Evolutionary conservation across 345 rosid species (phyloP).

Genomic region (Eutrema yunnanense): DNA sequence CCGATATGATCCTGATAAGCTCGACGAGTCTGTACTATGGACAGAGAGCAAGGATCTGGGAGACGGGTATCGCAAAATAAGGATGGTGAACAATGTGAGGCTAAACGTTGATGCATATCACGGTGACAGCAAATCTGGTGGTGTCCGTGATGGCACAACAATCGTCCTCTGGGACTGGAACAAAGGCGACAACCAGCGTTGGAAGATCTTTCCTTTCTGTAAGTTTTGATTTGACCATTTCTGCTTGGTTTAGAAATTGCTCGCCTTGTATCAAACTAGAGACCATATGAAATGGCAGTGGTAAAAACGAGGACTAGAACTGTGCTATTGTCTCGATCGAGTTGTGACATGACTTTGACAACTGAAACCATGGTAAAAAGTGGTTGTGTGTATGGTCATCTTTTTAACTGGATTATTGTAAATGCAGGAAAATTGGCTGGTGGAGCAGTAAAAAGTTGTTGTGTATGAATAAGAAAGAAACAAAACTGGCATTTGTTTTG

Average conservation of each 20-base stretch:
- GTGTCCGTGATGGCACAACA: conserved; percentile 62
- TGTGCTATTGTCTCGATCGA: not conserved
- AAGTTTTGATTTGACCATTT: conserved; percentile 31
- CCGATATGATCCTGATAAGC: conserved; percentile 48
- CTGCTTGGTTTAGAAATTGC: not conserved
- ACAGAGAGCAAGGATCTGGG: conserved; percentile 47
- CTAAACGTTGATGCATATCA: conserved; percentile 79
- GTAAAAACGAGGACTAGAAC: not conserved
- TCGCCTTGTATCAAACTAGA: not conserved
- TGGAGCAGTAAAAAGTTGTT: not conserved
- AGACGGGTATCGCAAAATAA: conserved; percentile 34
- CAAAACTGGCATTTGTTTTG: not conserved
- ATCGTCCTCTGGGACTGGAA: conserved; percentile 82
- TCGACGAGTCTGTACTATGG: conserved; percentile 74
- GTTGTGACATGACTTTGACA: not conserved
- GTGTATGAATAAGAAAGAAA: conserved; percentile 18
- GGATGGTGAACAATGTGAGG: conserved; percentile 67
- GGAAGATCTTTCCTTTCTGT: conserved; percentile 75
- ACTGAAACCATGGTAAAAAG: no score
- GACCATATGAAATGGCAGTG: not conserved
- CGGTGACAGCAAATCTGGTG: conserved; percentile 66
- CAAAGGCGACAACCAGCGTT: conserved; percentile 78
- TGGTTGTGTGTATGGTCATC: not conserved
- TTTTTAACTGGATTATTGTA: not conserved
- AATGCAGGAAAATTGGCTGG: conserved; percentile 22